These are phyloP conservation scores for Phytophthora lateralis DNA, from an alignment of 352 stramenopile genomes.

Conservation along the genomic window DNA sequence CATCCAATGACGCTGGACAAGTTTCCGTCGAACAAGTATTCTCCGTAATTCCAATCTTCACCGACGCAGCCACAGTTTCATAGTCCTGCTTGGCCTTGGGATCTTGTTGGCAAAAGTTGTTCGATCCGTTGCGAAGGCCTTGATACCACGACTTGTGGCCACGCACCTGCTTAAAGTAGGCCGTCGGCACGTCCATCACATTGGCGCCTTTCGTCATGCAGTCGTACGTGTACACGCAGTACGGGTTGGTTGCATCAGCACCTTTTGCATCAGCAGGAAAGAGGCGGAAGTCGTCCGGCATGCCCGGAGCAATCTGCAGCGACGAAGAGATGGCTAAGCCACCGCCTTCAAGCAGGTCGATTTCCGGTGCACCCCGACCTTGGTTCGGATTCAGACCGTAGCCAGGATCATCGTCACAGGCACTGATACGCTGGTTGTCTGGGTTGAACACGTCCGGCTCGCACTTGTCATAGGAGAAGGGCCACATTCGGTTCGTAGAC, in stretches of 20 bases:
- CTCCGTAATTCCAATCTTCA: constrained; percentile 38
- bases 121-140: constrained; percentile 52
- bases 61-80: constrained; percentile 27
- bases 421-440: constrained; percentile 54
- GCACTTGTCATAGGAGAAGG: constrained; percentile 94
- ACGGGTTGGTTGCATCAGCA: constrained; percentile 31
- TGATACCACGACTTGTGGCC: constrained; percentile 69
- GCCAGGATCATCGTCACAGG: constrained; percentile 88
- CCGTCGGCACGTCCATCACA: constrained; percentile 48
- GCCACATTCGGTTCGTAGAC: constrained; percentile 95
- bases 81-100: constrained; percentile 39
- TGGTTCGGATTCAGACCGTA: constrained; percentile 86
- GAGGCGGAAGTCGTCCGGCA: constrained; percentile 59
- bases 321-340: constrained; percentile 87
- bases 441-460: constrained; percentile 52
- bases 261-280: constrained; percentile 48
- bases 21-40: constrained; percentile 44
- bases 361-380: constrained; percentile 91
- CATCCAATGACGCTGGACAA: constrained; percentile 49
- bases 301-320: constrained; percentile 85
- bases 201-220: constrained; percentile 64
- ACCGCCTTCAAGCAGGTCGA: constrained; percentile 93
- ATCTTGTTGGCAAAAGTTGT: constrained; percentile 42
- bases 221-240: constrained; percentile 54
- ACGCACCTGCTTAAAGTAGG: constrained; percentile 40